Percentiles rank a stretch among this genome's conserved stretches.
These are phyloP conservation scores for Echinosophora koreensis DNA, from an alignment of 306 rosid species.

Conservation along the genomic window DNA sequence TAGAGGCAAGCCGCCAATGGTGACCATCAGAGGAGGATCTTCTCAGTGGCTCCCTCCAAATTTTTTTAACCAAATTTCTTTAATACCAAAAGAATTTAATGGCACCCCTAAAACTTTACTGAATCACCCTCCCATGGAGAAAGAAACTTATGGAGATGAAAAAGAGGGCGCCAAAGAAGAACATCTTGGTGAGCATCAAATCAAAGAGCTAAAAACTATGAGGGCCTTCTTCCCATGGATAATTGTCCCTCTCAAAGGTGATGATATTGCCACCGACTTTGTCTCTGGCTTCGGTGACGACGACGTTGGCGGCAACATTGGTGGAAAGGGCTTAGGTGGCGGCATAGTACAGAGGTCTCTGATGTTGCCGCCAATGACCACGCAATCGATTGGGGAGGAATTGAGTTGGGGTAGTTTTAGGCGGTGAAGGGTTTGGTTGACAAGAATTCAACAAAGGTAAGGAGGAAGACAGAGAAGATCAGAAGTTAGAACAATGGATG, in stretches of 20 bases:
- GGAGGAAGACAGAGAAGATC: too few relatives aligned
- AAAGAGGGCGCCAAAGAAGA: too few relatives aligned
- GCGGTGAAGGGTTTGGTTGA: constrained; percentile 58
- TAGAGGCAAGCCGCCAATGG: too few relatives aligned
- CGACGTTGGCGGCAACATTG: constrained; percentile 58
- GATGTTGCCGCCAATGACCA: constrained; percentile 90
- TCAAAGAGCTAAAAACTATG: constrained; percentile 98
- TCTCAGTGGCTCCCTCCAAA: too few relatives aligned
- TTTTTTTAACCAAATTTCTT: too few relatives aligned
- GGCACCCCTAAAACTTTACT: too few relatives aligned
- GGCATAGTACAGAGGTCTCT: constrained; percentile 95
- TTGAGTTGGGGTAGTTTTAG: constrained; percentile 19
- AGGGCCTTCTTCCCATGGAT: constrained; percentile 97
- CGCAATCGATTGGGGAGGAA: constrained; percentile 59
- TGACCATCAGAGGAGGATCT: too few relatives aligned
- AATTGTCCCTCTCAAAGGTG: constrained; percentile 78
- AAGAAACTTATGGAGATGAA: too few relatives aligned
- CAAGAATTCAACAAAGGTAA: too few relatives aligned
- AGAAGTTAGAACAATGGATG: too few relatives aligned
- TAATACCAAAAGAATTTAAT: too few relatives aligned
- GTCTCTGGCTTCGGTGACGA: constrained; percentile 81
- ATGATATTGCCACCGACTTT: constrained; percentile 92
- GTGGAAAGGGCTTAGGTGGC: constrained; percentile 91
- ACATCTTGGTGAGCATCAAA: constrained; percentile 90
- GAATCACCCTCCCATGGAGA: too few relatives aligned